Percentiles rank a stretch among this genome's conserved stretches.
These are phyloP conservation scores for Oligophagozyma castellii DNA, from an alignment of 1,139 yeast species.

Conservation along the genomic window DNA sequence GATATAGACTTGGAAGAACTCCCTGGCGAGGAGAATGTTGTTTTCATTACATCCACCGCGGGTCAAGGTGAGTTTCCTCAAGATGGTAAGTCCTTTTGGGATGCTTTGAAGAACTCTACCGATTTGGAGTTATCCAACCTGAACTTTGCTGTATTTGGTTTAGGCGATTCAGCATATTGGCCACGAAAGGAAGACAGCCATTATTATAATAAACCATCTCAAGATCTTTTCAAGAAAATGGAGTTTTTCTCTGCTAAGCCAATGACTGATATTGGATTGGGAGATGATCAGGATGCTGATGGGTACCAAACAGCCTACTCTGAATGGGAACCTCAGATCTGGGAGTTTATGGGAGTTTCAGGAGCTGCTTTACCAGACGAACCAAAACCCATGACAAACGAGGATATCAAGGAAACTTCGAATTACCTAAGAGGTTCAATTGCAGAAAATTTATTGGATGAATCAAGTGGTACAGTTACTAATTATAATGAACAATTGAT, in stretches of 20 bases:
- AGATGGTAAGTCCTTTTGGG: conserved; percentile 90
- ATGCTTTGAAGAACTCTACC: conserved; percentile 51
- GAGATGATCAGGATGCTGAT: conserved; percentile 97
- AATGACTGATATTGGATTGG: conserved; percentile 66
- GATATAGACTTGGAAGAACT: conserved; percentile 72
- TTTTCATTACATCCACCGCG: conserved; percentile 77
- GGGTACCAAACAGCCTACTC: conserved; percentile 84
- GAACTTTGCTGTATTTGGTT: conserved; percentile 68
- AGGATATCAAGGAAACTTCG: conserved; percentile 83
- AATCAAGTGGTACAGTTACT: conserved; percentile 79
- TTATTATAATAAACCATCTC: conserved; percentile 86
- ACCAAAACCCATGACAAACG: conserved; percentile 91
- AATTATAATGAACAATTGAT: conserved; percentile 93
- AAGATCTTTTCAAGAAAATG: conserved; percentile 55
- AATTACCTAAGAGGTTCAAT: conserved; percentile 88
- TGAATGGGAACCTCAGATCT: conserved; percentile 72
- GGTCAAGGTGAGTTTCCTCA: conserved; percentile 98
- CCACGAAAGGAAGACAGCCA: conserved; percentile 92
- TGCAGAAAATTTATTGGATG: conserved; percentile 71
- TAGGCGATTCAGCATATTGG: conserved; percentile 95
- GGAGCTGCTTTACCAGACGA: conserved; percentile 77
- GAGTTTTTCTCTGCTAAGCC: conserved; percentile 59
- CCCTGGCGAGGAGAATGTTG: conserved; percentile 66
- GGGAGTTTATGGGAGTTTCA: conserved; percentile 87
- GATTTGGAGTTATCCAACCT: conserved; percentile 63